Conservation (phyloP, 2,329 filamentous ascomycete species). For the Colletotrichum zoysiae region DNA sequence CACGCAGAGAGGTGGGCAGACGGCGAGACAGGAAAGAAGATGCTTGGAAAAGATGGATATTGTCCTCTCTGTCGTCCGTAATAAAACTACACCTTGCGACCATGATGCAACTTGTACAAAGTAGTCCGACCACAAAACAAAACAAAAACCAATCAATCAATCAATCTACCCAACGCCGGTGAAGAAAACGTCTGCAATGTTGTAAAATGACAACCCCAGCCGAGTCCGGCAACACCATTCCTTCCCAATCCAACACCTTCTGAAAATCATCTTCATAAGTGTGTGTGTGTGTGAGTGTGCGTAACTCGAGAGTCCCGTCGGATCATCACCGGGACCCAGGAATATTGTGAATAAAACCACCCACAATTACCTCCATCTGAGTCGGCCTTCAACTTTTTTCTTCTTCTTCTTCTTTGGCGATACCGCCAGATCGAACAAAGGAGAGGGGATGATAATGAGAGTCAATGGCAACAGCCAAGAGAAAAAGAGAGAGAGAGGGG, state of each 20-base stretch:
- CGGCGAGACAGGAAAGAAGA: background rate
- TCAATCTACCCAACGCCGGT: constrained; percentile 34
- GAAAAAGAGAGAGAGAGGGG: no score
- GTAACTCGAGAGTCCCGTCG: constrained; percentile 37
- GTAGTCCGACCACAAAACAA: constrained; percentile 15
- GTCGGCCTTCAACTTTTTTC: constrained; percentile 30
- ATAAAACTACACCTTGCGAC: constrained; percentile 34
- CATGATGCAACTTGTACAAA: constrained; percentile 35
- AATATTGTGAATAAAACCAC: constrained; percentile 29
- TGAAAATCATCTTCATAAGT: constrained; percentile 40
- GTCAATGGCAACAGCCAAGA: constrained; percentile 24
- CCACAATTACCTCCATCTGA: constrained; percentile 40
- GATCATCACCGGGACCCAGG: constrained; percentile 41
- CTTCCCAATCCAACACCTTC: constrained; percentile 37
- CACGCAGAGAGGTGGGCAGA: background rate
- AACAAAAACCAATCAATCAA: background rate
- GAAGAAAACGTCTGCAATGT: constrained; percentile 27
- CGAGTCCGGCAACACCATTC: constrained; percentile 38
- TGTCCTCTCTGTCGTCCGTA: constrained; percentile 28
- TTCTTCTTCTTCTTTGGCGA: constrained; percentile 3
- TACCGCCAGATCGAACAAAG: constrained; percentile 37
- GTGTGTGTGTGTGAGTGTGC: constrained; percentile 12
- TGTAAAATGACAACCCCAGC: constrained; percentile 35
- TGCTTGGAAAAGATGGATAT: constrained; percentile 18
- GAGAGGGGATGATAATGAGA: constrained; percentile 22